A percentile compares a stretch with the other conserved stretches of the same genome.
Evolutionary conservation across 2,329 filamentous ascomycete genomes (phyloP).

Genomic region (Colletotrichum tamarilloi): DNA sequence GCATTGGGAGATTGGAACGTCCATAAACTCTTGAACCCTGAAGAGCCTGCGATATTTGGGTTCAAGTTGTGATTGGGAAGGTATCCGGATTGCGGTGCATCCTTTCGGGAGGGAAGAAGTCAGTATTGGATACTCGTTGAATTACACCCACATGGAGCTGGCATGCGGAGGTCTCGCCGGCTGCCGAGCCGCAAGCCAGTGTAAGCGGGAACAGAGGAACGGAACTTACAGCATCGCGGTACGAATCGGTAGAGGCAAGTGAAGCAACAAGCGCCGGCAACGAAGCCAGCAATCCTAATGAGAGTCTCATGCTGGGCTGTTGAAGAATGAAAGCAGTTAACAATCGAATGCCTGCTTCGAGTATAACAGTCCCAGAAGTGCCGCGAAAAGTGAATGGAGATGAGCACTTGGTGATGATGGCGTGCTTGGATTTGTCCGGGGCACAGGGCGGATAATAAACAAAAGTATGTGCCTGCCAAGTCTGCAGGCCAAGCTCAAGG

Average conservation of each 20-base stretch:
- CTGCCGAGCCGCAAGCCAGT: not conserved
- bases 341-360: conserved; percentile 21
- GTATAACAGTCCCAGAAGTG: conserved; percentile 7
- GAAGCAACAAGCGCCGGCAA: conserved; percentile 35
- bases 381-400: not conserved
- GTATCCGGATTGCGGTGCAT: conserved; percentile 50
- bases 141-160: not conserved
- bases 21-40: conserved; percentile 43
- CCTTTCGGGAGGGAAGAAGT: conserved; percentile 26
- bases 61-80: conserved; percentile 54
- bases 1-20: conserved; percentile 44
- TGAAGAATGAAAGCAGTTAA: not conserved
- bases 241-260: conserved; percentile 34
- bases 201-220: not conserved
- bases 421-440: not conserved
- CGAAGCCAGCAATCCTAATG: conserved; percentile 29
- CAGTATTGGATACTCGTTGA: not conserved
- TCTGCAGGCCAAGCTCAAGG: not conserved
- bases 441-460: conserved; percentile 23
- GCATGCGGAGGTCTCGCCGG: not conserved
- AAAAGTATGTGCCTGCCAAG: conserved; percentile 23
- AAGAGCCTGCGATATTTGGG: conserved; percentile 50
- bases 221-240: conserved; percentile 34
- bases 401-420: not conserved
- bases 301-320: conserved; percentile 29